A percentile compares a stretch with the other conserved stretches of the same genome.
Evolutionary conservation across 805 yeast species (phyloP).

Genomic region (Yamadazyma phyllophila): DNA sequence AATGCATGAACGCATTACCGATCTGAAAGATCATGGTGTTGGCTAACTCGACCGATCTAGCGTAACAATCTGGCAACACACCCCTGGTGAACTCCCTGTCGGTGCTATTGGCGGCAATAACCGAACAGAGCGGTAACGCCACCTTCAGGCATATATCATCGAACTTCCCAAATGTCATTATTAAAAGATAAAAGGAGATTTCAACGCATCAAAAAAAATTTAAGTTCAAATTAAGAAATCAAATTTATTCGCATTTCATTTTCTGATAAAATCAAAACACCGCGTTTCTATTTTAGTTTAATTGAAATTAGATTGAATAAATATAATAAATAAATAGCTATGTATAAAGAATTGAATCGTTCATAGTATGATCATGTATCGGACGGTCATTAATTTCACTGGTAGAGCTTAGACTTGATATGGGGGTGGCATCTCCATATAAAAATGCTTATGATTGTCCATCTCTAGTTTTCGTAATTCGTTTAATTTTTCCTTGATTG

Average conservation of each 20-base stretch:
- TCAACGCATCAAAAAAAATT: background rate
- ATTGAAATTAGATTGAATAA: background rate
- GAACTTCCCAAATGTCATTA: constrained; percentile 69
- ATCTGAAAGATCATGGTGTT: constrained; percentile 88
- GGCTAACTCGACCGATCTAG: constrained; percentile 82
- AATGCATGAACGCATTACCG: constrained; percentile 83
- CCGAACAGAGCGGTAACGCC: constrained; percentile 78
- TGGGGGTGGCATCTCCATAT: constrained; percentile 25
- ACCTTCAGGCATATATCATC: constrained; percentile 59
- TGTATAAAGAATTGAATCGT: too few species aligned
- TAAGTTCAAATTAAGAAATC: background rate
- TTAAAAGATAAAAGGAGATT: background rate
- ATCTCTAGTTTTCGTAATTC: constrained; percentile 13
- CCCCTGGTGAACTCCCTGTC: constrained; percentile 48
- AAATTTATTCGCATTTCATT: background rate
- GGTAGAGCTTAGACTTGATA: constrained; percentile 17
- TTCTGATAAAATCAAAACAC: constrained; percentile 3
- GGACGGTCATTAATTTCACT: too few species aligned
- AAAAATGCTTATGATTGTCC: constrained; percentile 10
- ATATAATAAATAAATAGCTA: background rate
- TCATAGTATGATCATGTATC: too few species aligned
- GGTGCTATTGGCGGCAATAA: constrained; percentile 53
- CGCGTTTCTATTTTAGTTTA: background rate
- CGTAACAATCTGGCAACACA: constrained; percentile 73
- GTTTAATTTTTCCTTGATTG: constrained; percentile 18